Conservation (phyloP, 768 basidiomycete species). For the Mycena belliarum region DNA sequence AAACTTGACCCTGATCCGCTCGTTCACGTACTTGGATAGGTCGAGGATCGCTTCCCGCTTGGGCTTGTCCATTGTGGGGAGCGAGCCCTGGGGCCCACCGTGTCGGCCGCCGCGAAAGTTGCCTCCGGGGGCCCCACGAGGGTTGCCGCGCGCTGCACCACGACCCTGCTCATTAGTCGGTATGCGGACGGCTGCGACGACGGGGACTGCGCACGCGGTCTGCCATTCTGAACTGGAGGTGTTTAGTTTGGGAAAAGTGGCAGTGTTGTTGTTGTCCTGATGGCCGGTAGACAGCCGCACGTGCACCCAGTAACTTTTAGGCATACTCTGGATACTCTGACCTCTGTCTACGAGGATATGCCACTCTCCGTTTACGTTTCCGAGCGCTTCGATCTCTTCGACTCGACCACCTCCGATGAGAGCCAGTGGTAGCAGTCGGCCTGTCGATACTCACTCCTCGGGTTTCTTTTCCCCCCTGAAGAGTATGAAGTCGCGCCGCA, state of each 20-base stretch:
- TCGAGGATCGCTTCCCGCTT: slow-evolving; percentile 95
- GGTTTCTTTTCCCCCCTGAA: slow-evolving; percentile 21
- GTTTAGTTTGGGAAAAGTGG: slow-evolving; percentile 1
- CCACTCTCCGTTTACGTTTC: not conserved
- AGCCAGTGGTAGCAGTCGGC: slow-evolving; percentile 23
- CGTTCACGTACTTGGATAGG: slow-evolving; percentile 90
- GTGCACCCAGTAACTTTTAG: too few relatives aligned
- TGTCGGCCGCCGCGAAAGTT: slow-evolving; percentile 49
- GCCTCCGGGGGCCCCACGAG: slow-evolving; percentile 46
- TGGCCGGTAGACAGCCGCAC: too few relatives aligned
- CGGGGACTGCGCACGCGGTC: slow-evolving; percentile 53
- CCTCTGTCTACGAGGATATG: too few relatives aligned
- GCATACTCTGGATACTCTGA: too few relatives aligned
- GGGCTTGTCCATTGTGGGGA: slow-evolving; percentile 67
- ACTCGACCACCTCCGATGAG: slow-evolving; percentile 19
- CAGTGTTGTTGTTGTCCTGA: too few relatives aligned
- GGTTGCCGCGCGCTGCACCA: slow-evolving; percentile 46
- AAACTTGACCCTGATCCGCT: slow-evolving; percentile 93
- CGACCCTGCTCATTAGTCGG: slow-evolving; percentile 56
- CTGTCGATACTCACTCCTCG: slow-evolving; percentile 21
- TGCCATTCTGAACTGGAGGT: slow-evolving; percentile 6
- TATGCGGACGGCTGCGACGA: slow-evolving; percentile 22
- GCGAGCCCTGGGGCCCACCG: slow-evolving; percentile 46
- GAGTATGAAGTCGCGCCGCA: slow-evolving; percentile 22
- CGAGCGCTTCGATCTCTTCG: slow-evolving; percentile 24